Percentiles rank a stretch among this genome's conserved stretches.
Evolutionary conservation across 768 basidiomycete genomes (phyloP).

Genomic region (Xerocomus spinulosus): DNA sequence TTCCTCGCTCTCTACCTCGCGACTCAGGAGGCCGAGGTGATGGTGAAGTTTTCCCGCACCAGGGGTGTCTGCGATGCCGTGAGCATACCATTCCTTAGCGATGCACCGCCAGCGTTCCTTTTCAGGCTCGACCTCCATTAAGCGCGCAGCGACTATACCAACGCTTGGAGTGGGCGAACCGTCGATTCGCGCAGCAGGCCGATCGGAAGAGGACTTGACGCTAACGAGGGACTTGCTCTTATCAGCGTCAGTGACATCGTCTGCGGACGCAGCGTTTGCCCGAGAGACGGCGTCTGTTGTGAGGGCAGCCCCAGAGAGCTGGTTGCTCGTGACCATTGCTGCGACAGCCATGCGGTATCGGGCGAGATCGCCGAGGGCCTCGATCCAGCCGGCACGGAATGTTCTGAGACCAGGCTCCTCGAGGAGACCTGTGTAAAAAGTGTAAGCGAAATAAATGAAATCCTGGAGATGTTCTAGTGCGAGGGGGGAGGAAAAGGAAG

Average conservation of each 20-base stretch:
- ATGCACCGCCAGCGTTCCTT: slow-evolving; percentile 88
- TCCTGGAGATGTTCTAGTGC: slow-evolving; percentile 92
- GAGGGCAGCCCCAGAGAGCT: slow-evolving; percentile 40
- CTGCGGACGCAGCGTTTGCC: slow-evolving; percentile 33
- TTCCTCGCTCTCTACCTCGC: slow-evolving; percentile 81
- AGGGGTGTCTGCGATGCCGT: slow-evolving; percentile 82
- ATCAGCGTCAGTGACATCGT: slow-evolving; percentile 20
- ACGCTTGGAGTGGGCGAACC: slow-evolving; percentile 73
- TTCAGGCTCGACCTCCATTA: slow-evolving; percentile 85
- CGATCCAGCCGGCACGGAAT: slow-evolving; percentile 87
- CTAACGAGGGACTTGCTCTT: slow-evolving; percentile 35
- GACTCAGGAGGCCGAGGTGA: slow-evolving; percentile 82
- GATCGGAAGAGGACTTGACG: slow-evolving; percentile 38
- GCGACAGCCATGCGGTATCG: slow-evolving; percentile 95
- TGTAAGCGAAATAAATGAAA: slow-evolving; percentile 93
- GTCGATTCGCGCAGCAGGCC: slow-evolving; percentile 52
- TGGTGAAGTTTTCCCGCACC: slow-evolving; percentile 95
- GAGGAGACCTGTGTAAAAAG: slow-evolving; percentile 84
- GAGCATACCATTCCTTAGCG: slow-evolving; percentile 90
- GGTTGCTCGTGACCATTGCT: slow-evolving; percentile 61
- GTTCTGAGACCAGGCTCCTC: slow-evolving; percentile 69
- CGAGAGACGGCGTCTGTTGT: slow-evolving; percentile 55
- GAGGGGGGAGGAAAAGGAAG: slow-evolving; percentile 56
- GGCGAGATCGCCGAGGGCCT: slow-evolving; percentile 94
- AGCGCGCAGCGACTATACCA: slow-evolving; percentile 74